Evolutionary conservation across 768 basidiomycete genomes (phyloP).

Genomic region (Mycena kentingensis): DNA sequence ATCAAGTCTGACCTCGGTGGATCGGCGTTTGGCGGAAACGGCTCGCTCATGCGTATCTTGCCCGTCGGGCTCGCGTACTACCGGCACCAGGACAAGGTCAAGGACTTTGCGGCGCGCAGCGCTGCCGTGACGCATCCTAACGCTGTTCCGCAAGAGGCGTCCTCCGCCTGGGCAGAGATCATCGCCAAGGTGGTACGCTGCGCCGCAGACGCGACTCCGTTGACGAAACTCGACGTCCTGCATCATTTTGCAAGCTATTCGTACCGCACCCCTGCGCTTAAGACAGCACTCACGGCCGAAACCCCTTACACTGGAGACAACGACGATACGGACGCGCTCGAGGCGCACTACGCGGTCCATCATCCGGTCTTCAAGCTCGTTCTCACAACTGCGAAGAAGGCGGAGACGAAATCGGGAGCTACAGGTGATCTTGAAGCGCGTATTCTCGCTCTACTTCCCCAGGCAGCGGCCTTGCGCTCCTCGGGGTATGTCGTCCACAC

Average conservation of each 20-base stretch:
- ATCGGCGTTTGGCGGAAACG: slow-evolving; percentile 38
- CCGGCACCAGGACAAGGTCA: slow-evolving; percentile 35
- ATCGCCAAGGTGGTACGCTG: slow-evolving; percentile 38
- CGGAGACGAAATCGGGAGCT: neutral
- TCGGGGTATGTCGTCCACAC: slow-evolving; percentile 44
- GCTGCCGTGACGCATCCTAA: slow-evolving; percentile 47
- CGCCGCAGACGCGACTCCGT: slow-evolving; percentile 16
- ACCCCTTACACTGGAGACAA: slow-evolving; percentile 22
- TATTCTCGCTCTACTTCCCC: slow-evolving; percentile 29
- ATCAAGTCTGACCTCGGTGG: slow-evolving; percentile 34
- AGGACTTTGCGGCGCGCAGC: slow-evolving; percentile 38
- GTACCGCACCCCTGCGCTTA: slow-evolving; percentile 33
- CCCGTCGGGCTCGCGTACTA: slow-evolving; percentile 47
- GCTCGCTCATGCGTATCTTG: slow-evolving; percentile 48
- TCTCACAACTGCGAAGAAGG: neutral
- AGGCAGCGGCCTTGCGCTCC: slow-evolving; percentile 34
- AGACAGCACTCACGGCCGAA: slow-evolving; percentile 34
- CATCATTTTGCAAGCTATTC: slow-evolving; percentile 42
- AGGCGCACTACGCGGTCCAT: slow-evolving; percentile 35
- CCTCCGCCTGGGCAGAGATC: slow-evolving; percentile 41
- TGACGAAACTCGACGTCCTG: slow-evolving; percentile 43
- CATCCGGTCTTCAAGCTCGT: slow-evolving; percentile 44
- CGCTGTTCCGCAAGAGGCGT: slow-evolving; percentile 42
- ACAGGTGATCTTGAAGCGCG: neutral
- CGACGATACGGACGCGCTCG: slow-evolving; percentile 28